phyloP scores from a whole-genome alignment of 176 grass and related monocot genomes.

The Oryza nivara region DNA sequence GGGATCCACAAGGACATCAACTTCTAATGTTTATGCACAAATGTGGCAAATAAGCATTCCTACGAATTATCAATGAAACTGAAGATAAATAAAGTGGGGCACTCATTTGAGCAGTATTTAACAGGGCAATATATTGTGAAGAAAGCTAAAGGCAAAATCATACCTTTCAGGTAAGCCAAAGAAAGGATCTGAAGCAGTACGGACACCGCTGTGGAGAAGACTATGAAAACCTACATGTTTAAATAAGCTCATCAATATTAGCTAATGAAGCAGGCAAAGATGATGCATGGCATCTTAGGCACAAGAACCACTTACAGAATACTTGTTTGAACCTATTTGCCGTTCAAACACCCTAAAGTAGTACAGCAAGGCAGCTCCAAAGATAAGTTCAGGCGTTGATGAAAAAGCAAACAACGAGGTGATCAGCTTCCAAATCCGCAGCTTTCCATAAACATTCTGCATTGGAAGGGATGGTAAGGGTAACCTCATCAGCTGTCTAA shows the following conservation, averaged over 20 bases:
- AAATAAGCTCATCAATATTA: conserved; percentile 38
- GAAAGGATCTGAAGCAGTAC: conserved; percentile 74
- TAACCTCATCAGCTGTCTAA: conserved; percentile 15
- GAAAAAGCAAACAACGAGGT: conserved; percentile 77
- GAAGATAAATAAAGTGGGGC: conserved; percentile 27
- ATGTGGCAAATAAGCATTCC: background rate
- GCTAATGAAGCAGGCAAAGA: conserved; percentile 12
- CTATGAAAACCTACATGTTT: conserved; percentile 71
- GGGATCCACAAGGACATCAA: background rate
- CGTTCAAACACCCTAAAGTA: conserved; percentile 95
- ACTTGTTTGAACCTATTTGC: conserved; percentile 95
- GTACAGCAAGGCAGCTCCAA: conserved; percentile 78
- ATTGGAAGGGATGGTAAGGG: background rate
- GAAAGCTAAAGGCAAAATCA: background rate
- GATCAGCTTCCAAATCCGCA: conserved; percentile 67
- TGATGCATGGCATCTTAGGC: background rate
- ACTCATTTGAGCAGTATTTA: conserved; percentile 1
- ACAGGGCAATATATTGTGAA: background rate
- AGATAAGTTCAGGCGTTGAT: conserved; percentile 81
- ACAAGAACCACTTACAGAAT: conserved; percentile 63
- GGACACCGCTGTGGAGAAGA: conserved; percentile 64
- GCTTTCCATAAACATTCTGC: conserved; percentile 75
- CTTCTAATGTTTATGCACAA: background rate
- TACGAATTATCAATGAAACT: background rate
- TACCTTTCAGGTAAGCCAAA: conserved; percentile 89